Evolutionary conservation across 2,329 filamentous ascomycete species (phyloP), one percentile per base, ranked within the genome.

Genomic region (Claviceps citrina): DNA sequence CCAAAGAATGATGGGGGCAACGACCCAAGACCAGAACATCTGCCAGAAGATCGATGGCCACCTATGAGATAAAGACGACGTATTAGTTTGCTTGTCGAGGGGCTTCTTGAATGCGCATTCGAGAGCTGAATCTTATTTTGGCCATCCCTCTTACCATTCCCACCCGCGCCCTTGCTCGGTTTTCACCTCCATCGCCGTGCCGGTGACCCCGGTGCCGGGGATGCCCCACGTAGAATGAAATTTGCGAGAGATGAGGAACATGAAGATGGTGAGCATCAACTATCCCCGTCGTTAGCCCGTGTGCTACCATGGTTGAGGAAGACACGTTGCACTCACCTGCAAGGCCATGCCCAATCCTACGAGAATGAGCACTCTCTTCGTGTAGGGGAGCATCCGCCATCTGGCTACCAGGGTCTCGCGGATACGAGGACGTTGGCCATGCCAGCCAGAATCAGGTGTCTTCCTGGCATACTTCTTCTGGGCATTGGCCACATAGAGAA

Each of bases 41-140:
- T 79, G 76, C 75, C 75, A 80, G 39, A 76, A 62, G 33, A 76
- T 67, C 0, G 73, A 76, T 0, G 74, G 73, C 61, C 74, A 71
- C 71, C 69, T 69, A 12, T 36, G 12, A 40, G 7, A n/a, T 16
- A 8, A 8, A 18, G 22, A 27, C 12, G 15, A 15, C 28, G 6
- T 18, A 12, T 39, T 33, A 39, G 31, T 27, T 26, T 9, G n/a
- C 30, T 25, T 5, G 3, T 24, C 20, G 22, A 19, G 6, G 12
- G 31, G 41, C 22, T 3, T 4, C 5, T n/a, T n/a, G n/a, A n/a
- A n/a, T n/a, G n/a, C n/a, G n/a, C n/a, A n/a, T n/a, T 25, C 43
- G 34, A 31, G 20, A 31, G 4, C 12, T 16, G 22, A 27, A 16
- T 18, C 6, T 7, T 5, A 22, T 20, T n/a, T n/a, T n/a, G n/a